Conservation (phyloP, 78 protist species). For the Dictyostelium brefeldianum region DNA sequence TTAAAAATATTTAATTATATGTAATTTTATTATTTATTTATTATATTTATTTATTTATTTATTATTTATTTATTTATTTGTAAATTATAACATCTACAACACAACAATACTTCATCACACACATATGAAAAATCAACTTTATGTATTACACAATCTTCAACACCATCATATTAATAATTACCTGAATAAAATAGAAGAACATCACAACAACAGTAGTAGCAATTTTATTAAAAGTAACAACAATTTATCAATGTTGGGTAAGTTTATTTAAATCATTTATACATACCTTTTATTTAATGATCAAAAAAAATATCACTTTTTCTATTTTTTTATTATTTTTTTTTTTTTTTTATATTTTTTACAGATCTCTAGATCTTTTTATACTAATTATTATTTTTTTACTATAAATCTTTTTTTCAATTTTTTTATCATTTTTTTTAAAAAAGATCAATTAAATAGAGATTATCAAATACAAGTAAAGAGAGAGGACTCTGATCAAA, state of each 20-base stretch:
- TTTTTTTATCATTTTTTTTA: neutral
- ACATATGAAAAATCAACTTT: conserved; percentile 9
- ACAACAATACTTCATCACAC: neutral
- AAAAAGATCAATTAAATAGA: conserved; percentile 17
- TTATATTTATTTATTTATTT: too few species aligned
- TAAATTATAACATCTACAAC: too few species aligned
- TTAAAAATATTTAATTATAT: too few species aligned
- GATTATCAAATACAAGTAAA: neutral
- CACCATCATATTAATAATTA: too few species aligned
- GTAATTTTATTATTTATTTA: too few species aligned
- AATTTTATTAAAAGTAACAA: neutral
- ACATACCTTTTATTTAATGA: neutral
- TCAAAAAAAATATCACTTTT: neutral
- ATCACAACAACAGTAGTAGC: neutral
- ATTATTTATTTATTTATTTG: too few species aligned
- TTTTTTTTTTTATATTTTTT: neutral
- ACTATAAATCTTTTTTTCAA: neutral
- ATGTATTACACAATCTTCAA: too few species aligned
- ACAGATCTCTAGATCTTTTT: neutral
- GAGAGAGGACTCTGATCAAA: neutral
- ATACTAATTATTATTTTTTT: neutral
- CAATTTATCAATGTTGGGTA: conserved; percentile 3
- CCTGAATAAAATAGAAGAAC: neutral
- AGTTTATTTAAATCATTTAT: neutral
- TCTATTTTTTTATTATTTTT: neutral